phyloP scores from a whole-genome alignment of 164 flowering plant genomes.

The Annona cherimola region DNA sequence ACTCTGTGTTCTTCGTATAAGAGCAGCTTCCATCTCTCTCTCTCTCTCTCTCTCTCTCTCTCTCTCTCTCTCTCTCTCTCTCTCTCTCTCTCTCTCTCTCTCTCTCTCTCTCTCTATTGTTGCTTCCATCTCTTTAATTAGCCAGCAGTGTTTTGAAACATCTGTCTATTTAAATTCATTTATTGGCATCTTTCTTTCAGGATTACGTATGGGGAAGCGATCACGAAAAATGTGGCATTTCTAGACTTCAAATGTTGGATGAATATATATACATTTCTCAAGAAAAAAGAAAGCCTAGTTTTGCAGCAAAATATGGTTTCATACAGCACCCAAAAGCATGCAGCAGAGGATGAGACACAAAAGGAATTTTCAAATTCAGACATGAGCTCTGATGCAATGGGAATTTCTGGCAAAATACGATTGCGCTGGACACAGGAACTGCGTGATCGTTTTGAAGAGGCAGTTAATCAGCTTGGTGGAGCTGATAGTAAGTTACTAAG shows the following conservation, averaged over 20 bases:
- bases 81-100: too few species aligned
- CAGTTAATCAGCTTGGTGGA: constrained; percentile 68
- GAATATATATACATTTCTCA: neutral
- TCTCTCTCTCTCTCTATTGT: neutral
- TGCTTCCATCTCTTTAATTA: too few species aligned
- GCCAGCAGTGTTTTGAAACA: neutral
- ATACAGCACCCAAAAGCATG: neutral
- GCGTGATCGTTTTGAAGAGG: constrained; percentile 54
- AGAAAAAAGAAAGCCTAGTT: neutral
- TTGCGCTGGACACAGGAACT: constrained; percentile 66
- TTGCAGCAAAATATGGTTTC: neutral
- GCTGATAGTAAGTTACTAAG: constrained; percentile 52
- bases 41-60: too few species aligned
- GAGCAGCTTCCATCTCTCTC: neutral
- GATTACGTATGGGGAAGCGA: neutral
- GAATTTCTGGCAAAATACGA: constrained; percentile 42
- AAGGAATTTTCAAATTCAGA: neutral
- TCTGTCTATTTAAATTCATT: neutral
- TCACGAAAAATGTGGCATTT: constrained; percentile 1
- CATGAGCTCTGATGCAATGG: constrained; percentile 32
- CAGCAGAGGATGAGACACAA: neutral
- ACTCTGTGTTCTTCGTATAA: too few species aligned
- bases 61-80: too few species aligned
- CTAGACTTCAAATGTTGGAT: neutral
- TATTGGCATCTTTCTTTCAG: neutral